Percentiles rank a stretch among this genome's conserved stretches.
phyloP scores from a whole-genome alignment of 495 filamentous ascomycete species.

The Evansstolkia leycettana region DNA sequence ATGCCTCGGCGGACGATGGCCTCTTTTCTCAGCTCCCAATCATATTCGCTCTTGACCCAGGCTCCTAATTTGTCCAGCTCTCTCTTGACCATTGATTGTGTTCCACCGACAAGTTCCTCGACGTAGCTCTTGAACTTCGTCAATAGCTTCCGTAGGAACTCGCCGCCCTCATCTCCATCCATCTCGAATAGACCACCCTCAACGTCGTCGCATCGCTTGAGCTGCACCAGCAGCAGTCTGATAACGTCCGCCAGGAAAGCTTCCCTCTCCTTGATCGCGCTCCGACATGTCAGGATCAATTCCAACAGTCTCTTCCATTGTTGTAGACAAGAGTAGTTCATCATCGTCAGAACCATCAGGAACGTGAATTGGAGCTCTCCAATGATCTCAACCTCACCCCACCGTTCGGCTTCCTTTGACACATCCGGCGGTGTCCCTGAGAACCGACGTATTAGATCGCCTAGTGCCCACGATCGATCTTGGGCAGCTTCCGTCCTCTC shows the following conservation, averaged over 20 bases:
- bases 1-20: constrained; percentile 49
- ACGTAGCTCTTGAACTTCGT: constrained; percentile 37
- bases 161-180: constrained; percentile 39
- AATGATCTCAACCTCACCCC: constrained; percentile 41
- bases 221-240: constrained; percentile 51
- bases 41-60: constrained; percentile 42
- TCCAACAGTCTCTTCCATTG: constrained; percentile 75
- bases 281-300: constrained; percentile 56
- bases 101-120: constrained; percentile 25
- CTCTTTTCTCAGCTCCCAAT: constrained; percentile 51
- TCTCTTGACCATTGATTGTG: constrained; percentile 26
- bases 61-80: constrained; percentile 45
- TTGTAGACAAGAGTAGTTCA: constrained; percentile 75
- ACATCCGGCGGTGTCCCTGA: constrained; percentile 8
- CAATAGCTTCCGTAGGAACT: constrained; percentile 41
- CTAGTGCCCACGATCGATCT: constrained; percentile 60
- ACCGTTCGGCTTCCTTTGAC: constrained; percentile 7
- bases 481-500: constrained; percentile 60
- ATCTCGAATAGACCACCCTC: constrained; percentile 46
- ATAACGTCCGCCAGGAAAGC: constrained; percentile 49
- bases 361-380: constrained; percentile 84
- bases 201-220: constrained; percentile 58
- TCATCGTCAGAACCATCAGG: constrained; percentile 65
- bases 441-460: constrained; percentile 32
- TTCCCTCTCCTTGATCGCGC: constrained; percentile 42